These are phyloP conservation scores for Penicillium bovifimosum DNA, from an alignment of 495 filamentous ascomycete species.

Conservation along the genomic window DNA sequence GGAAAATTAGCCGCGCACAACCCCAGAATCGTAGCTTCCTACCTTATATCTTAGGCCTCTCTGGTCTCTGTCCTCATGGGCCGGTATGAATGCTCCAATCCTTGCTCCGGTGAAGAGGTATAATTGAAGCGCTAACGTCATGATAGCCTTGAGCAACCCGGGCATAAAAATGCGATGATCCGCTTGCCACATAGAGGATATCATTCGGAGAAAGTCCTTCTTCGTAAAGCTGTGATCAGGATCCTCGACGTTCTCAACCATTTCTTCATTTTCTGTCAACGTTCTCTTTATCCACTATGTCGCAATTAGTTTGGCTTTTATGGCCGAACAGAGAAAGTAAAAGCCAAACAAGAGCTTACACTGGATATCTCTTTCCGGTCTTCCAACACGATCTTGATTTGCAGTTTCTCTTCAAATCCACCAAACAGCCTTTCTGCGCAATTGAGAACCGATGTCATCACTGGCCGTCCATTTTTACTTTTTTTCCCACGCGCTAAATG, in stretches of 20 bases:
- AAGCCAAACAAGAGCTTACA: background rate
- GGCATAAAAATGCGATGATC: slow-evolving; percentile 16
- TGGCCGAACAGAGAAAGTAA: background rate
- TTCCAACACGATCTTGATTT: slow-evolving; percentile 11
- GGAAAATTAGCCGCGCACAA: slow-evolving; percentile 3
- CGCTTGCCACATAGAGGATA: slow-evolving; percentile 14
- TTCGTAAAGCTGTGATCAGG: slow-evolving; percentile 16
- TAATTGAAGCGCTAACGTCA: slow-evolving; percentile 17
- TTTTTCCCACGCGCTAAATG: slow-evolving; percentile 1
- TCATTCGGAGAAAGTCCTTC: slow-evolving; percentile 13
- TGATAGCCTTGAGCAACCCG: slow-evolving; percentile 15
- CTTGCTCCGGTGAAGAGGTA: slow-evolving; percentile 21
- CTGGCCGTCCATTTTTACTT: slow-evolving; percentile 13
- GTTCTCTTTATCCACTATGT: slow-evolving; percentile 17
- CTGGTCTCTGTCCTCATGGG: slow-evolving; percentile 9
- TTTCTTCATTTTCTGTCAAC: slow-evolving; percentile 9
- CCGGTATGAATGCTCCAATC: slow-evolving; percentile 19
- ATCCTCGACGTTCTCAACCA: slow-evolving; percentile 16
- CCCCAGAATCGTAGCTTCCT: background rate
- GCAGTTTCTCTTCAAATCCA: slow-evolving; percentile 14
- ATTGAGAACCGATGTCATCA: slow-evolving; percentile 11
- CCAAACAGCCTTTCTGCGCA: slow-evolving; percentile 15
- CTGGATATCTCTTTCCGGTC: slow-evolving; percentile 15
- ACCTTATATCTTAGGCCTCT: slow-evolving; percentile 14
- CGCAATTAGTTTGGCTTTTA: slow-evolving; percentile 6